These are phyloP conservation scores for Dacryopinax spathularia DNA, from an alignment of 768 basidiomycete species.

Conservation along the genomic window DNA sequence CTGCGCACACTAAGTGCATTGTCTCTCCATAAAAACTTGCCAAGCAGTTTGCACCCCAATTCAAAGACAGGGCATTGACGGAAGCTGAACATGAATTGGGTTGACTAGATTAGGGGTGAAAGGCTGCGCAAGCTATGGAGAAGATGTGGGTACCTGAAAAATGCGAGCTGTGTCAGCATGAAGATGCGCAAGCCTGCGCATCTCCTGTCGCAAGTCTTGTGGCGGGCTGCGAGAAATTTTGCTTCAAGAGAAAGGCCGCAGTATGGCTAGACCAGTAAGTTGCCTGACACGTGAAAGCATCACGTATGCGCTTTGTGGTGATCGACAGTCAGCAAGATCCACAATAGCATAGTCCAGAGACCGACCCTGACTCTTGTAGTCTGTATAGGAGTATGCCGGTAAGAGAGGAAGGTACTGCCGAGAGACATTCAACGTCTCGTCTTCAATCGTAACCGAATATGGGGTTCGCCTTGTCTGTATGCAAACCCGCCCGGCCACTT, in stretches of 20 bases:
- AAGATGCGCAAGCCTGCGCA: background rate
- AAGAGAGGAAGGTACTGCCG: constrained; percentile 4
- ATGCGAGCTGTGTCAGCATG: background rate
- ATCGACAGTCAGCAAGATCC: background rate
- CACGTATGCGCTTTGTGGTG: background rate
- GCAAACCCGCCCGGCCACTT: background rate
- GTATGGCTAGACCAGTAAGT: background rate
- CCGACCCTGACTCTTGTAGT: constrained; percentile 8
- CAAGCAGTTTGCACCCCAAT: no score
- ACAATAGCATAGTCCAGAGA: background rate
- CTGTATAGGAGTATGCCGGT: constrained; percentile 8
- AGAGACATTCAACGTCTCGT: background rate
- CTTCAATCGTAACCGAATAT: background rate
- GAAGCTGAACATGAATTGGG: no score
- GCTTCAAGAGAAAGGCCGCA: background rate
- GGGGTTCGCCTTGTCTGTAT: background rate
- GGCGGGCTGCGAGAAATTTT: background rate
- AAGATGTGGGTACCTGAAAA: background rate
- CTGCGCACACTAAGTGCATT: no score
- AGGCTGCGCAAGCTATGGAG: no score
- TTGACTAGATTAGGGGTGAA: no score
- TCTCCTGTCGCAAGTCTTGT: background rate
- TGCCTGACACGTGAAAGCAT: background rate
- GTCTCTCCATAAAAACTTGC: no score
- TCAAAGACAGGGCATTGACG: no score